Evolutionary conservation across 2,329 filamentous ascomycete genomes (phyloP).

Genomic region (Cytospora mali): DNA sequence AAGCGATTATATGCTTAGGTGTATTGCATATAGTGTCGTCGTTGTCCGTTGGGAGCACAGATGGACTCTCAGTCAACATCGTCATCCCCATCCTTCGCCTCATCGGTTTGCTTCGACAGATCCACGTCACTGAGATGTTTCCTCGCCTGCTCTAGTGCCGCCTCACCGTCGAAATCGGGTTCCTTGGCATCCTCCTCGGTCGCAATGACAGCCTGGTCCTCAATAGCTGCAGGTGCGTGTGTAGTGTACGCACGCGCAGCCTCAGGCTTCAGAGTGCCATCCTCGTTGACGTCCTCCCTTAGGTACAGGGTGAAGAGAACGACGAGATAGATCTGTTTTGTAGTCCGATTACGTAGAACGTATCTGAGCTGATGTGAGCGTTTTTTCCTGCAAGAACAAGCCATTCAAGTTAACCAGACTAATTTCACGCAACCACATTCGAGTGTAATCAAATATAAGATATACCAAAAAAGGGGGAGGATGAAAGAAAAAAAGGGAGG

Average conservation of each 20-base stretch:
- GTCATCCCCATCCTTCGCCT: constrained; percentile 23
- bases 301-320: constrained; percentile 78
- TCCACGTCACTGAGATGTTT: constrained; percentile 39
- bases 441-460: constrained; percentile 5
- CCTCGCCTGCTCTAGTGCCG: constrained; percentile 43
- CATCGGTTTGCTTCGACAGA: constrained; percentile 31
- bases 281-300: constrained; percentile 64
- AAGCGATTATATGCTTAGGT: background rate
- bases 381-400: constrained; percentile 40
- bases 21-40: too few relatives aligned
- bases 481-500: background rate
- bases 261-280: constrained; percentile 55
- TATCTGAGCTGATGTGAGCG: constrained; percentile 89
- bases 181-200: constrained; percentile 31
- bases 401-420: constrained; percentile 27
- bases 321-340: constrained; percentile 76
- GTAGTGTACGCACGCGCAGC: constrained; percentile 35
- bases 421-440: constrained; percentile 32
- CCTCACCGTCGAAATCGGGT: constrained; percentile 38
- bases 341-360: constrained; percentile 79
- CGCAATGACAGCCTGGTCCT: constrained; percentile 33
- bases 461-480: constrained; percentile 6
- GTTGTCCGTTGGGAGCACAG: background rate
- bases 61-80: constrained; percentile 29
- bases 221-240: constrained; percentile 35